phyloP scores from a whole-genome alignment of 257 asterid species.

The Sherardia arvensis region DNA sequence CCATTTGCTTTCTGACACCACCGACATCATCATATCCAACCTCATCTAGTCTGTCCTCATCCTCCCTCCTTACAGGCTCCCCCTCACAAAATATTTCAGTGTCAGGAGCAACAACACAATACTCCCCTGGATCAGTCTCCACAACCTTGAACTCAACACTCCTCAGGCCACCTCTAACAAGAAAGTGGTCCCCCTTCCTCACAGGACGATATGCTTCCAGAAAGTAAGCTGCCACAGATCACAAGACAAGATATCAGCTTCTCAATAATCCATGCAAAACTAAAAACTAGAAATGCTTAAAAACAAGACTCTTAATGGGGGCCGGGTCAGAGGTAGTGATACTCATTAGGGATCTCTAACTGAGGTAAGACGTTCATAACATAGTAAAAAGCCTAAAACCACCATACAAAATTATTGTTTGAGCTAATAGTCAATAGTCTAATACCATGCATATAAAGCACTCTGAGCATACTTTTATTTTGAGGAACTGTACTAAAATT shows the following conservation, averaged over 20 bases:
- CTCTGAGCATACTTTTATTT: background rate
- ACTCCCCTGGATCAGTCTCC: conserved; percentile 64
- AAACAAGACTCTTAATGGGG: background rate
- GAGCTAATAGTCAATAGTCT: background rate
- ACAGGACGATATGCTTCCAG: conserved; percentile 62
- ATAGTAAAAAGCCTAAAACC: background rate
- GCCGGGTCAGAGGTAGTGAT: no score
- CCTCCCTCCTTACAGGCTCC: conserved; percentile 59
- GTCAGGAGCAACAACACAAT: conserved; percentile 69
- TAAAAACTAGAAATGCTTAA: no score
- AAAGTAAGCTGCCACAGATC: conserved; percentile 42
- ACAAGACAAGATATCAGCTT: background rate
- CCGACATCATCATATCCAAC: conserved; percentile 73
- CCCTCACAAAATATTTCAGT: conserved; percentile 68
- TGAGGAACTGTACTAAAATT: background rate
- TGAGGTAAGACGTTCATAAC: background rate
- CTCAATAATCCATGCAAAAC: no score
- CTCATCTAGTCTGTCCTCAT: conserved; percentile 57
- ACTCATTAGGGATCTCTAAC: background rate
- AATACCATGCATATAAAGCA: background rate
- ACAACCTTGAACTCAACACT: conserved; percentile 57
- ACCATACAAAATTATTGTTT: background rate
- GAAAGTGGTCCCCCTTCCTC: conserved; percentile 55
- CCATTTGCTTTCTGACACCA: conserved; percentile 71
- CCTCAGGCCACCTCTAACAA: conserved; percentile 69